Evolutionary conservation across 352 stramenopile genomes (phyloP).

Genomic region (Globisporangium splendens): DNA sequence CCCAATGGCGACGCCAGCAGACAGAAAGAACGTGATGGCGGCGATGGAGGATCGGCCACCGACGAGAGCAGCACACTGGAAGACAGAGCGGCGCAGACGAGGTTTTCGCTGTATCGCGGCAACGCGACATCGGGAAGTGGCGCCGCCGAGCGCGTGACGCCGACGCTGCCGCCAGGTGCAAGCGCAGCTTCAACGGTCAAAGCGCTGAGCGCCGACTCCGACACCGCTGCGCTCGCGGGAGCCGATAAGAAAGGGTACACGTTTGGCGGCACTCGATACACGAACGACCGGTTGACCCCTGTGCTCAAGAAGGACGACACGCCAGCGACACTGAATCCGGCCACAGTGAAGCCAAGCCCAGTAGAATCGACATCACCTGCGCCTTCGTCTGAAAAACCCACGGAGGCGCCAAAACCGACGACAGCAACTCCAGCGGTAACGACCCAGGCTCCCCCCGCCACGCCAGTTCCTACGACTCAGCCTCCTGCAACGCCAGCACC

Average conservation of each 20-base stretch:
- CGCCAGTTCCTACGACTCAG: too few species aligned
- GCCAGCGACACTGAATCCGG: neutral
- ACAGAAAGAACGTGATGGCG: neutral
- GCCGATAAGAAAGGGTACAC: slow-evolving; percentile 9
- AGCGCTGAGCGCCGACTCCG: neutral
- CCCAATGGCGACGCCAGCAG: neutral
- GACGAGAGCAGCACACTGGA: slow-evolving; percentile 2
- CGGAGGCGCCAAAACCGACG: neutral
- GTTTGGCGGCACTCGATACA: slow-evolving; percentile 9
- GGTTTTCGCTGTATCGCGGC: slow-evolving; percentile 11
- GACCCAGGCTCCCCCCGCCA: too few species aligned
- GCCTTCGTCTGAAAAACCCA: neutral
- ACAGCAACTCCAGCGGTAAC: too few species aligned
- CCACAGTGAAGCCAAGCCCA: neutral
- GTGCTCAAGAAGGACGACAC: slow-evolving; percentile 8
- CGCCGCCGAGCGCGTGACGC: slow-evolving; percentile 2
- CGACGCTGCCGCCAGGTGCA: slow-evolving; percentile 2
- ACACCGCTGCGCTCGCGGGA: neutral
- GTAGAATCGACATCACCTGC: neutral
- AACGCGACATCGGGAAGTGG: neutral
- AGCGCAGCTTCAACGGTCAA: slow-evolving; percentile 2
- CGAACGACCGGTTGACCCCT: slow-evolving; percentile 10
- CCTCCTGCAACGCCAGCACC: too few species aligned
- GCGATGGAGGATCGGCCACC: neutral
- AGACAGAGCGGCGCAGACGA: slow-evolving; percentile 7